Base-by-base conservation (phyloP, 208 protist genomes). In the Acanthamoeba culbertsoni region DNA sequence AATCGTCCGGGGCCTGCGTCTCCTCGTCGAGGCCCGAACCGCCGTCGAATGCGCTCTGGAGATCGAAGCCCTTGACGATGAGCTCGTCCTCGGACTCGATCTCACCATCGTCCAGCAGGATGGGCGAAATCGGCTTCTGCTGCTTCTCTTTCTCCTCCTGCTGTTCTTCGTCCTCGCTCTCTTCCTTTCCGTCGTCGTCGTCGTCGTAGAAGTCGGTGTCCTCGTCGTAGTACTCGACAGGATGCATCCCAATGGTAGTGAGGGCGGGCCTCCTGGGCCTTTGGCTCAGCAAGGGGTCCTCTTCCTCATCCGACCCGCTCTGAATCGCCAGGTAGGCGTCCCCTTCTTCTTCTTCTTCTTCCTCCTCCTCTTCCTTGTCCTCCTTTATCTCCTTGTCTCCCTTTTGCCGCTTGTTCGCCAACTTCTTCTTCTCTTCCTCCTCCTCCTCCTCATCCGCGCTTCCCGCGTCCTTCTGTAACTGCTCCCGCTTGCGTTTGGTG, bases 191-290 rank as follows among this genome's bases (percentile, higher is more conserved):
- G 1, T 90, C 55, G 33, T 16, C 26, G 3, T 3, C n/a, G 20
- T 20, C n/a, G 26, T 31, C 48, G 35, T 90, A 59, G 35, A 6
- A 4, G 42, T 90, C 82, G 18, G 46, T 65, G 5, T 90, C 82
- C n/a, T 90, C 82, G 82, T 90, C 20, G 82, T 62, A 90, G 51
- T 90, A 90, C 28, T 90, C 51, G 18, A 45, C 10, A 33, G 18
- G 26, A 18, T 28, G 53, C 0, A 42, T 63, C 37, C 53, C 51
- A 31, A n/a, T 37, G 20, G 7, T 18, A 5, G 16, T n/a, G 12
- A 53, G 10, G 35, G 7, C 40, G 71, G 7, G 71, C 35, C 8
- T 42, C 59, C 8, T 26, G 12, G 7, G 71, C 71, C 23, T 31
- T 6, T n/a, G 33, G 23, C 42, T 82, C 6, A n/a, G 16, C n/a